A percentile compares a stretch with the other conserved stretches of the same genome.
Evolutionary conservation across 1,284 basidiomycete species (phyloP).

Genomic region (Taiwanofungus camphoratus): DNA sequence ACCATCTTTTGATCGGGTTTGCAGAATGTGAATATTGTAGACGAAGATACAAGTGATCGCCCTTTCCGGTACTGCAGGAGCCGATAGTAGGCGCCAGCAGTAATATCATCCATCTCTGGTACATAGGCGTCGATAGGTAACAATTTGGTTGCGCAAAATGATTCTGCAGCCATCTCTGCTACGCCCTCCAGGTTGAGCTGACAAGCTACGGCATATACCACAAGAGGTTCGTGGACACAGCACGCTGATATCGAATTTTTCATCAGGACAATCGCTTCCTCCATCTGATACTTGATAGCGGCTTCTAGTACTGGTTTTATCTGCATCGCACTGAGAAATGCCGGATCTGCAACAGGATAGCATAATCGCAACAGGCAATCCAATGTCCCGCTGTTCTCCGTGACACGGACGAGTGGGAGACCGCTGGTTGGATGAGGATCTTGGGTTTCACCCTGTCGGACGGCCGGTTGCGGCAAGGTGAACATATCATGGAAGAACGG

Average conservation of each 20-base stretch:
- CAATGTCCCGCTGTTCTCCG: slow-evolving; percentile 4
- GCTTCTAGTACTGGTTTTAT: slow-evolving; percentile 5
- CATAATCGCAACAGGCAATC: slow-evolving; percentile 6
- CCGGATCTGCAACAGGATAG: slow-evolving; percentile 8
- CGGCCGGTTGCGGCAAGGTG: slow-evolving; percentile 5
- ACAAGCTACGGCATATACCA: slow-evolving; percentile 11
- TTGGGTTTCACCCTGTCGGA: neutral
- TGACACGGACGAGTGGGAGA: slow-evolving; percentile 1
- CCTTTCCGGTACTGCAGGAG: slow-evolving; percentile 1
- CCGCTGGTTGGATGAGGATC: slow-evolving; percentile 1
- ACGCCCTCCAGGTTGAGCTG: slow-evolving; percentile 8
- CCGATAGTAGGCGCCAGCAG: slow-evolving; percentile 3
- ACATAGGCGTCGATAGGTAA: neutral
- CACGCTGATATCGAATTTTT: slow-evolving; percentile 3
- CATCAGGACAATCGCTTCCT: slow-evolving; percentile 5
- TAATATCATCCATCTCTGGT: slow-evolving; percentile 7
- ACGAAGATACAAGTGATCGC: neutral
- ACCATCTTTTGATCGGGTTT: neutral
- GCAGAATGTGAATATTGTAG: neutral
- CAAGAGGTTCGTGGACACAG: neutral
- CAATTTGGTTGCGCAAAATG: too few species aligned
- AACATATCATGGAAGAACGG: slow-evolving; percentile 7
- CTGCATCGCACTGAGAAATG: neutral
- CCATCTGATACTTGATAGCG: slow-evolving; percentile 14
- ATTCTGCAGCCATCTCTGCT: slow-evolving; percentile 7